Base-by-base conservation (phyloP, 1,284 basidiomycete species). In the Abortiporus biennis region DNA sequence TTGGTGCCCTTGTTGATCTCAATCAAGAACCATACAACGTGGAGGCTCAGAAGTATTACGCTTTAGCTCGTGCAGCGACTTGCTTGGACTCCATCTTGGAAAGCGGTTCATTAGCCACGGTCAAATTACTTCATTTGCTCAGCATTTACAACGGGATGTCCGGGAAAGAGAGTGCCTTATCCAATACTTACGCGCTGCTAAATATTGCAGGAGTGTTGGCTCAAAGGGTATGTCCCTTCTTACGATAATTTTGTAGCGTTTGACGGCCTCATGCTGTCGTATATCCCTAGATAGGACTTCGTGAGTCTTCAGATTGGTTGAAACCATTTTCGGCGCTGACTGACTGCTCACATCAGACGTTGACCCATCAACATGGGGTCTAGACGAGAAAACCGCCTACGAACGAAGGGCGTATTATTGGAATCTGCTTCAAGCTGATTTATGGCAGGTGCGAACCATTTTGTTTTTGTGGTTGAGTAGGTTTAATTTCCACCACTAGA, bases 21-120 rank as follows among this genome's bases (percentile, higher is more conserved):
- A 57, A 63, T 23, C 58, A 72, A 31, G 62, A 64, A 33, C 68
- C 76, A 3, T 74, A 74, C 47, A 72, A 69, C 48, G 56, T 67
- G 16, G 72, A 77, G 49, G 73, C 74, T 3, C 74, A 76, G 43
- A 70, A 74, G 51, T 78, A 77, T 50, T 71, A 75, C 48, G 63
- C 62, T 23, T 62, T 78, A 2, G 62, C 72, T 13, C 62, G 68
- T 38, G 71, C 74, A 11, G 67, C 74, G 4, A 42, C 74, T 21
- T 62, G 66, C 20, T 55, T 76, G 17, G 68, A 76, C 42, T 62
- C 71, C 4, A 57, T 75, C 11, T 45, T 75, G 38, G 61, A 54
- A 29, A 36, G 32, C 6, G 39, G 38, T 34, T 74, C 72, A 9
- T 48, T 75, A 20, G 62, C 65, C 22, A 74, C 73, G 11, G 55